These are phyloP conservation scores for Yarrowia galli DNA, from an alignment of 1,139 yeast genomes.

Conservation along the genomic window DNA sequence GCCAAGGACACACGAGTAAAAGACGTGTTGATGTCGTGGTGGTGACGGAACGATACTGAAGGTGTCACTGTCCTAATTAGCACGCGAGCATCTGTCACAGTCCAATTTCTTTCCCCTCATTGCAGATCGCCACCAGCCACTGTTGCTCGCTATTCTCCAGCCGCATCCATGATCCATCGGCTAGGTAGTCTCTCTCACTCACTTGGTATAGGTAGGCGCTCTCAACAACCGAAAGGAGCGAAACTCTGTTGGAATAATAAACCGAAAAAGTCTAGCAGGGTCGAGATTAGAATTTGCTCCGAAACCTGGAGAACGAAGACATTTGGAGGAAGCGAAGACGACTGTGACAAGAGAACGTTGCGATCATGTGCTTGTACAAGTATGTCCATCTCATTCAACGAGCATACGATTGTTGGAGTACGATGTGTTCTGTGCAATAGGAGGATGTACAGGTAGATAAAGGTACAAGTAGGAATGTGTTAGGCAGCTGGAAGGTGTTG, in stretches of 20 bases:
- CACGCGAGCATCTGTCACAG: neutral
- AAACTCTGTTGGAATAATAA: neutral
- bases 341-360: too few species aligned
- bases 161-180: neutral
- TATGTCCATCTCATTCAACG: too few species aligned
- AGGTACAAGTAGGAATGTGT: too few species aligned
- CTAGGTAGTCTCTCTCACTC: neutral
- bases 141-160: neutral
- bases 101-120: neutral
- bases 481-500: too few species aligned
- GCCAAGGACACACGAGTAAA: neutral
- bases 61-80: too few species aligned
- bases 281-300: slow-evolving; percentile 10
- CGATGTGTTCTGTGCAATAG: too few species aligned
- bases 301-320: slow-evolving; percentile 13
- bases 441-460: too few species aligned
- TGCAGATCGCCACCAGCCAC: slow-evolving; percentile 14
- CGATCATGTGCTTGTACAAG: too few species aligned
- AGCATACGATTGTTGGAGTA: too few species aligned
- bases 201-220: neutral
- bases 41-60: too few species aligned
- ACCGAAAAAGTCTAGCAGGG: neutral
- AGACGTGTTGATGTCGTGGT: too few species aligned
- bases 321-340: neutral
- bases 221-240: slow-evolving; percentile 7